phyloP scores from a whole-genome alignment of 768 basidiomycete genomes.

The Naganishia vaughanmartiniae region DNA sequence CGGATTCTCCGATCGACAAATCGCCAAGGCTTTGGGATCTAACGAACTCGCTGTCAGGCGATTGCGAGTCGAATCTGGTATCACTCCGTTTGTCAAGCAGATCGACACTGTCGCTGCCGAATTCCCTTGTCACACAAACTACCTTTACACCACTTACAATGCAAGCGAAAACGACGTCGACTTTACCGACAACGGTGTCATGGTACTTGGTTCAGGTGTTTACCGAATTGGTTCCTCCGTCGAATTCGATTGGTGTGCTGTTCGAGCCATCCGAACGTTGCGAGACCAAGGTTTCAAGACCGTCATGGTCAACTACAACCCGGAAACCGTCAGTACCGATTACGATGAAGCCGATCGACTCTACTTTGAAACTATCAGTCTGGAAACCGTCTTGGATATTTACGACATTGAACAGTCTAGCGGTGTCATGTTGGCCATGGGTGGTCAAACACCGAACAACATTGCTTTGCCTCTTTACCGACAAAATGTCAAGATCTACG shows the following conservation, averaged over 20 bases:
- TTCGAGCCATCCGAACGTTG: constrained; percentile 90
- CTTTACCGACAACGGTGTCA: constrained; percentile 88
- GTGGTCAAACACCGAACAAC: constrained; percentile 98
- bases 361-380: constrained; percentile 97
- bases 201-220: constrained; percentile 96
- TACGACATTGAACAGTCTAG: constrained; percentile 85
- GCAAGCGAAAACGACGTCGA: constrained; percentile 86
- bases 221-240: constrained; percentile 99
- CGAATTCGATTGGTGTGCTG: constrained; percentile 99
- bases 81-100: constrained; percentile 92
- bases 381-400: constrained; percentile 95
- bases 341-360: constrained; percentile 98
- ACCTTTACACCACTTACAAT: constrained; percentile 97
- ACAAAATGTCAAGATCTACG: constrained; percentile 97
- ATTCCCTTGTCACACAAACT: constrained; percentile 98
- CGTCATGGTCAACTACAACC: constrained; percentile 99
- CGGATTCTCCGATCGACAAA: constrained; percentile 91
- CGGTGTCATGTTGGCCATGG: constrained; percentile 95
- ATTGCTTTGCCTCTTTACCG: constrained; percentile 93
- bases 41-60: constrained; percentile 91
- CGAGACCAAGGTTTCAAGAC: constrained; percentile 92
- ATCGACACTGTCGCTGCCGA: constrained; percentile 99
- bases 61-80: constrained; percentile 75
- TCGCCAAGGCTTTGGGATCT: constrained; percentile 77
- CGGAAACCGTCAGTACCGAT: constrained; percentile 97